Base-by-base conservation (phyloP, 129 eudicot genomes). In the Apium graveolens region DNA sequence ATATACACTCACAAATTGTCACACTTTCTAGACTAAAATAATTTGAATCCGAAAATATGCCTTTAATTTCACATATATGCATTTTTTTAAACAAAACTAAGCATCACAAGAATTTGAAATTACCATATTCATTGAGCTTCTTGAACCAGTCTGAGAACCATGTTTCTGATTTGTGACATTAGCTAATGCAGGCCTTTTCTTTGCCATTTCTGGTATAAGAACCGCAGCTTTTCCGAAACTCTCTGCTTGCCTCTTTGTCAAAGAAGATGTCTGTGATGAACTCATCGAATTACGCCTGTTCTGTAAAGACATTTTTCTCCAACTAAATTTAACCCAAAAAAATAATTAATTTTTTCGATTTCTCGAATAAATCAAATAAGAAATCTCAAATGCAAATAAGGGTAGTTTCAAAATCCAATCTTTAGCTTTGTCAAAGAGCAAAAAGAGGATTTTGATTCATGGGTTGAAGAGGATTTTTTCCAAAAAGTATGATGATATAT, bases 211-310 rank as follows among this genome's bases (percentile, higher is more conserved):
- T 0, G 81, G 79, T 41, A 79, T 76, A 57, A 78, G 77, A 16
- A 86, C 82, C 60, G 66, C 63, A 21, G 82, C 81, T 76, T 88
- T 89, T 70, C 84, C 87, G 16, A 72, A 55, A 77, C 88, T 91
- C 83, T 91, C 94, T 76, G 88, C 81, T 66, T 90, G 91, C 26
- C 97, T 79, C 82, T 92, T 92, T 32, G 91, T 90, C 81, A 85
- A 35, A 32, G 90, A 88, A 79, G 93, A 90, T 60, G 88, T 5
- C 24, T 73, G 77, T 35, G 79, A 14, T 5, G 13, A 34, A 37
- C 43, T 70, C 29, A 82, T 62, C 62, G 88, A 82, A 48, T 86
- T 76, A 73, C 87, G 88, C 82, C 97, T 83, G 43, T 81, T 91
- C 76, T 89, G 88, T 4, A 75, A 68, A 57, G 87, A 83, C 86